Evolutionary conservation across 169 alveolate genomes (phyloP).

Genomic region (Eimeria zaria): DNA sequence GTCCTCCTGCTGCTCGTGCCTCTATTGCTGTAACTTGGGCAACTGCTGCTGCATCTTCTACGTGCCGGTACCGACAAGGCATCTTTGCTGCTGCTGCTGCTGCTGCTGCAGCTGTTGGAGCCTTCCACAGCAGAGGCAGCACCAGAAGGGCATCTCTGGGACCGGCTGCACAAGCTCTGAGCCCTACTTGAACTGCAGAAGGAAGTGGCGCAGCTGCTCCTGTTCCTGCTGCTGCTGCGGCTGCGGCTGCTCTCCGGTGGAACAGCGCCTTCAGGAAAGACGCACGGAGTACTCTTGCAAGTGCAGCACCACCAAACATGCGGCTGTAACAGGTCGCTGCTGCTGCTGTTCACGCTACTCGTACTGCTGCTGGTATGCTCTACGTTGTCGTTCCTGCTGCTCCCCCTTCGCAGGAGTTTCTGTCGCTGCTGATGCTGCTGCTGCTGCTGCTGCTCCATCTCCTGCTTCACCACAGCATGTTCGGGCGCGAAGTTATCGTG

Average conservation of each 20-base stretch:
- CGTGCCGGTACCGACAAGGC: neutral
- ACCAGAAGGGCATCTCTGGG: neutral
- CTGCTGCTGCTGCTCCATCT: conserved; percentile 18
- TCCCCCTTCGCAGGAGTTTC: neutral
- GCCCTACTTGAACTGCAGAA: conserved; percentile 46
- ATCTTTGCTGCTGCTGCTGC: conserved; percentile 17
- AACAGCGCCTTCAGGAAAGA: conserved; percentile 10
- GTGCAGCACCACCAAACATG: conserved; percentile 71
- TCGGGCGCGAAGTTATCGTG: neutral
- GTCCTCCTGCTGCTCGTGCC: conserved; percentile 67
- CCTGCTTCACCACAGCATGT: neutral
- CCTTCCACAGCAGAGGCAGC: neutral
- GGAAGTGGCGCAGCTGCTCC: conserved; percentile 26
- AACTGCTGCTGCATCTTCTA: conserved; percentile 51
- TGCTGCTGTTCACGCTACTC: conserved; percentile 7
- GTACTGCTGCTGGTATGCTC: conserved; percentile 21
- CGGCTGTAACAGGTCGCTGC: conserved; percentile 32
- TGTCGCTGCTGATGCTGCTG: conserved; percentile 8
- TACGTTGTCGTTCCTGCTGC: neutral
- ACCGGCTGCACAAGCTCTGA: conserved; percentile 37
- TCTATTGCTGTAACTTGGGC: neutral
- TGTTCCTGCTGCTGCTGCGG: conserved; percentile 47
- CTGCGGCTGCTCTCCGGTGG: conserved; percentile 34
- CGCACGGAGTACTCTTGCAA: conserved; percentile 16
- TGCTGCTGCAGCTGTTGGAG: conserved; percentile 9